Percentiles rank a stretch among this genome's conserved stretches.
phyloP scores from a whole-genome alignment of 768 basidiomycete genomes.

The Psilocybe sp. region DNA sequence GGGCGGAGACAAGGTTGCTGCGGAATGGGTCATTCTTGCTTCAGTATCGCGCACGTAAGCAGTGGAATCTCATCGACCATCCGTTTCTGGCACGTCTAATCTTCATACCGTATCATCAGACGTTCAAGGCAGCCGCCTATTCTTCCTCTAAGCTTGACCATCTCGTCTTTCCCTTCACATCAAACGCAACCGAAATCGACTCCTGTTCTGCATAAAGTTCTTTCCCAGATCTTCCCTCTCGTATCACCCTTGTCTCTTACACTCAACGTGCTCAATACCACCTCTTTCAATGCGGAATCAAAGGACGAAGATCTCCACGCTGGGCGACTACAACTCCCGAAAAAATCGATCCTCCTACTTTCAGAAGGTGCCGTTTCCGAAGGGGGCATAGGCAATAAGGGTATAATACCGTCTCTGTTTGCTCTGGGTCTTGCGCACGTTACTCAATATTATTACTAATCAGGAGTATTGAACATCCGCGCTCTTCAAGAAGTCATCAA shows the following conservation, averaged over 20 bases:
- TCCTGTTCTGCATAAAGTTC: slow-evolving; percentile 52
- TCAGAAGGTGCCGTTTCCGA: slow-evolving; percentile 69
- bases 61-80: neutral
- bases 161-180: slow-evolving; percentile 60
- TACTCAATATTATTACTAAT: neutral
- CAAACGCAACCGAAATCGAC: slow-evolving; percentile 16
- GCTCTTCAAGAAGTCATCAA: slow-evolving; percentile 63
- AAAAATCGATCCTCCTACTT: slow-evolving; percentile 55
- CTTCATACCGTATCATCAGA: slow-evolving; percentile 32
- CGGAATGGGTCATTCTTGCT: slow-evolving; percentile 72
- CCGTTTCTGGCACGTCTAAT: neutral
- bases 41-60: slow-evolving; percentile 64
- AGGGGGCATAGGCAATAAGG: slow-evolving; percentile 58
- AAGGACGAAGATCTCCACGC: slow-evolving; percentile 71
- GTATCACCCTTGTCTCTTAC: slow-evolving; percentile 57
- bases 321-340: slow-evolving; percentile 71
- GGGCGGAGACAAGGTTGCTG: slow-evolving; percentile 63
- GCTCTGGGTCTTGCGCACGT: neutral
- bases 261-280: slow-evolving; percentile 56
- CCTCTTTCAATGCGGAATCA: slow-evolving; percentile 60
- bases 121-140: slow-evolving; percentile 67
- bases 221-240: slow-evolving; percentile 59
- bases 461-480: slow-evolving; percentile 63
- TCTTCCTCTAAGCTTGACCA: slow-evolving; percentile 61
- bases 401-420: slow-evolving; percentile 23